Evolutionary conservation across 2,329 filamentous ascomycete species (phyloP), one percentile per base, ranked within the genome.

Genomic region (Aspergillus sp.): DNA sequence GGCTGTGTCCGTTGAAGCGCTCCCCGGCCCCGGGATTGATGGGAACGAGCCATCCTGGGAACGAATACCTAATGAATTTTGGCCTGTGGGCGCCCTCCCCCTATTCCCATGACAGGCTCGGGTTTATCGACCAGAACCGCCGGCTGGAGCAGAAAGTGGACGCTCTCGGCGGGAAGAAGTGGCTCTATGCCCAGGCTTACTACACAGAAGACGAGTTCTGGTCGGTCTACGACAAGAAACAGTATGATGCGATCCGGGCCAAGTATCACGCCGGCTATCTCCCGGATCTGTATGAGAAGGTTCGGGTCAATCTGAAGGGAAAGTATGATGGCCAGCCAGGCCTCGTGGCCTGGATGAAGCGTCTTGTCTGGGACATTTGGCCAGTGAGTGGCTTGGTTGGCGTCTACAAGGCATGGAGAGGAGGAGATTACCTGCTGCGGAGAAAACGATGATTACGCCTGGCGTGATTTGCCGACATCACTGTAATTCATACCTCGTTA

Each of bases 141-240:
- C 69, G 68, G 26, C 68, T 93, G 13, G 86, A 93, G 61, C 61
- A 65, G 13, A 80, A 81, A 51, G 72, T 88, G 3, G 65, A 66
- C 29, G 68, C 75, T 42, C 70, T 91, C 1, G 78, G 78, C 29
- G 86, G 85, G 2, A 75, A 82, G 65, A 93, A 93, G 64, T 91
- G 84, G 81, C 66, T 93, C 8, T 93, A 93, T 57, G 84, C 85
- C 2, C 82, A 89, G 49, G 81, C 83, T 0, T 93, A 86, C 62
- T 91, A 91, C 56, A 70, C 72, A n/a, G 72, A 82, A 37, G 49
- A 60, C 4, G 62, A 66, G 35, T 66, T 67, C 41, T 67, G 63
- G 63, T 33, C 42, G 4, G 58, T 61, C 29, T 65, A 64, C 38
- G 55, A 66, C 33, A 52, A 51, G 25, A 37, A 47, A 2, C 45